Evolutionary conservation across 805 yeast genomes (phyloP), one percentile per base, ranked within the genome.

Genomic region (Cyberlindnera veronae): DNA sequence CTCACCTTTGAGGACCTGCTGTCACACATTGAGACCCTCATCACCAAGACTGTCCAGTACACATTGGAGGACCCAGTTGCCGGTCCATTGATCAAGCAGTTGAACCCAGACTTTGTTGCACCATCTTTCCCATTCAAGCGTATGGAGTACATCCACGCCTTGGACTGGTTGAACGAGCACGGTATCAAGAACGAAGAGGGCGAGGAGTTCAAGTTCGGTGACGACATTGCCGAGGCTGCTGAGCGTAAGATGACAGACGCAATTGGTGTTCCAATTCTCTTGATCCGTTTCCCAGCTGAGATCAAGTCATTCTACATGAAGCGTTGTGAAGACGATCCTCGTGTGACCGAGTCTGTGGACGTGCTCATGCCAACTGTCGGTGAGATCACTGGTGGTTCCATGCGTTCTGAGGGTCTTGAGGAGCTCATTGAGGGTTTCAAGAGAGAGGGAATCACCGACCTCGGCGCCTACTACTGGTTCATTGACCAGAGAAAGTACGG

Each of bases 341-440:
- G 96, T 60, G 97, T 93, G 57, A 93, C 99, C 41, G 99, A 95
- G 69, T 86, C 96, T 37, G 99, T 93, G 32, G 99, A 93, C 67
- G 96, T 93, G 27, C 75, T 93, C 62, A 90, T 93, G 96, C 99
- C 99, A 57, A 91, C 87, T 55, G 99, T 93, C 44, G 99, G 99
- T 63, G 99, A 93, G 70, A 84, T 93, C 58, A 87, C 95, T 33
- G 99, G 99, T 66, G 99, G 99, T 44, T 91, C 98, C 34, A 93
- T 93, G 99, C 90, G 99, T 77, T 89, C 88, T 51, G 79, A 75
- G 48, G 78, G 79, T 56, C 68, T 75, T 45, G 88, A 87, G 32
- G 98, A 91, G 66, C 74, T 93, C 55, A 62, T 84, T 55, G 95
- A 79, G 34, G 97, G 96, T 37, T 84, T 91, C 76, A 81, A 82